These are phyloP conservation scores for Pseudopithomyces maydicus DNA, from an alignment of 2,329 filamentous ascomycete genomes.

Conservation along the genomic window DNA sequence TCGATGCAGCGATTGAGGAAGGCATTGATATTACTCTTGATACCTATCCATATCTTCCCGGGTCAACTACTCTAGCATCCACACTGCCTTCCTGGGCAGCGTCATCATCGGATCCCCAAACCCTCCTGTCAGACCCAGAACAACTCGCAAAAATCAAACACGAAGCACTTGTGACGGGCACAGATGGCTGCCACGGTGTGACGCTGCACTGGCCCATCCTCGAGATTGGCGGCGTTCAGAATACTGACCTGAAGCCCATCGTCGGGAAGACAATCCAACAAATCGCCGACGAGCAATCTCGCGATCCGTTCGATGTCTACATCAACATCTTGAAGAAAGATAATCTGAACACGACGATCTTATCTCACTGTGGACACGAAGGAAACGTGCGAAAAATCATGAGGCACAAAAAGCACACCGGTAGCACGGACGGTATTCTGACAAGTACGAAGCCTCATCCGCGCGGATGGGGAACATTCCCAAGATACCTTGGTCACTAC, in stretches of 20 bases:
- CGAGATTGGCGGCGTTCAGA: background rate
- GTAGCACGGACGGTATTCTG: background rate
- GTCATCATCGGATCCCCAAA: background rate
- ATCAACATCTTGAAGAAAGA: background rate
- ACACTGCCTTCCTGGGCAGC: background rate
- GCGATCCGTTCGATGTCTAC: background rate
- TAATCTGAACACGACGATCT: background rate
- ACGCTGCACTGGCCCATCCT: background rate
- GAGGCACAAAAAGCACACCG: background rate
- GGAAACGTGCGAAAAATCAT: background rate
- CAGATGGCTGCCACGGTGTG: background rate
- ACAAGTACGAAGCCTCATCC: background rate
- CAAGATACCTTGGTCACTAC: background rate
- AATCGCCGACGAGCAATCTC: background rate
- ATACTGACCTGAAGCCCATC: background rate
- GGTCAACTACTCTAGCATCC: background rate
- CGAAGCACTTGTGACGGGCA: background rate
- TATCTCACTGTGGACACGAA: background rate
- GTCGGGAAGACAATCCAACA: background rate
- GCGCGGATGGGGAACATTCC: background rate
- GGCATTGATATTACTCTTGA: background rate
- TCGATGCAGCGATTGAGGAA: background rate
- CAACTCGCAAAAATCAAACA: background rate
- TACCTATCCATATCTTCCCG: background rate
- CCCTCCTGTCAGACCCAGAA: background rate